Percentiles rank a stretch among this genome's conserved stretches.
Conservation (phyloP, 2,329 filamentous ascomycete species). For the Microcyclospora tardicrescens region DNA sequence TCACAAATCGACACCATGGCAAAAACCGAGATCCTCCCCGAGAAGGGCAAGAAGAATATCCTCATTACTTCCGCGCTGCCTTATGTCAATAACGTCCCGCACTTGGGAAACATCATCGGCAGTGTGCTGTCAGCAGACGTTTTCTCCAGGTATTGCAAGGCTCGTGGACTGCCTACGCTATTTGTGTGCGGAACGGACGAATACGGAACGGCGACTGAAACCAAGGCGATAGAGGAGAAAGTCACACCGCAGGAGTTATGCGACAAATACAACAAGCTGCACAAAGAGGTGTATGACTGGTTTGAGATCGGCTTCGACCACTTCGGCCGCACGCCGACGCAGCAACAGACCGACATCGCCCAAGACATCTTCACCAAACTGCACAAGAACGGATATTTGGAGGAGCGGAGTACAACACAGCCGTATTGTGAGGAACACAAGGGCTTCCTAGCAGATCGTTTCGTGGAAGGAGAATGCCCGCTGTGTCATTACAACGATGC, state of each 20-base stretch:
- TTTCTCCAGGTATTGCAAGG: conserved; percentile 61
- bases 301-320: conserved; percentile 91
- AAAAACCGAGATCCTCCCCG: conserved; percentile 27
- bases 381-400: conserved; percentile 76
- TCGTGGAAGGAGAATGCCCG: conserved; percentile 67
- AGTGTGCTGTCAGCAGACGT: conserved; percentile 80
- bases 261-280: conserved; percentile 82
- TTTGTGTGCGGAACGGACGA: conserved; percentile 86
- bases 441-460: conserved; percentile 69
- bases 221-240: conserved; percentile 81
- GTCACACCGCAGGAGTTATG: conserved; percentile 74
- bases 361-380: conserved; percentile 82
- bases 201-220: conserved; percentile 92
- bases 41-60: conserved; percentile 60
- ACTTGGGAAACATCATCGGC: conserved; percentile 76
- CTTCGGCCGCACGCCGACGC: conserved; percentile 84
- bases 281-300: conserved; percentile 88
- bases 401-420: conserved; percentile 77
- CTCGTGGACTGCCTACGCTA: conserved; percentile 64
- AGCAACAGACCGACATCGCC: conserved; percentile 80
- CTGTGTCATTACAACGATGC: conserved; percentile 48
- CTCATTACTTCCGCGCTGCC: conserved; percentile 85
- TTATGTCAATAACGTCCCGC: conserved; percentile 61
- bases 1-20: no score
- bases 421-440: conserved; percentile 62